These are phyloP conservation scores for Massariosphaeria phaeospora DNA, from an alignment of 495 filamentous ascomycete species.

Conservation along the genomic window DNA sequence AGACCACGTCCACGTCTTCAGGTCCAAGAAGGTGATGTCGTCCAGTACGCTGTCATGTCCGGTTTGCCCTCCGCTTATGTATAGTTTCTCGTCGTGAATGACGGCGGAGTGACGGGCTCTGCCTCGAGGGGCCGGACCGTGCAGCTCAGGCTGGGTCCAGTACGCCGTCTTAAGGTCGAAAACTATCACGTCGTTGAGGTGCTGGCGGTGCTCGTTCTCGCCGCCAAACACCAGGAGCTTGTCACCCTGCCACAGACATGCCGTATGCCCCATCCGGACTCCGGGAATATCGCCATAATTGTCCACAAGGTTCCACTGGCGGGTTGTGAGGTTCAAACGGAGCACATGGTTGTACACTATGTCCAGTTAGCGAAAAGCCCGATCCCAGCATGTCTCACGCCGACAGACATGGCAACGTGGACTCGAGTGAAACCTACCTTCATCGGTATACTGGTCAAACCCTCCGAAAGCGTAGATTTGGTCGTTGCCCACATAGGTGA, in stretches of 20 bases:
- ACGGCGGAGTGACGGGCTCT: conserved; percentile 90
- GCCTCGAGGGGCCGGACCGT: conserved; percentile 77
- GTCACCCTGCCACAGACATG: conserved; percentile 87
- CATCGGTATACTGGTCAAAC: conserved; percentile 98
- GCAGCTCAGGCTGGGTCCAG: conserved; percentile 86
- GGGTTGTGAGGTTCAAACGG: conserved; percentile 72
- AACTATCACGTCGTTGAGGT: conserved; percentile 91
- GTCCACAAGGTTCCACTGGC: conserved; percentile 92
- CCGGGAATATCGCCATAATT: conserved; percentile 99
- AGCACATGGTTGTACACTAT: conserved; percentile 96
- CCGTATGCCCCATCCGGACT: conserved; percentile 96
- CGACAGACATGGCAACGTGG: neutral
- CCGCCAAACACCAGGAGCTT: conserved; percentile 95
- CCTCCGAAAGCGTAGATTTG: conserved; percentile 97
- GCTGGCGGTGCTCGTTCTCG: conserved; percentile 94
- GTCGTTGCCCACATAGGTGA: conserved; percentile 93
- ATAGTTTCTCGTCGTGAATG: conserved; percentile 92
- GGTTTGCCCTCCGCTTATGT: conserved; percentile 85
- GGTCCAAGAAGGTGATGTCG: conserved; percentile 90
- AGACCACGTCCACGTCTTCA: conserved; percentile 98
- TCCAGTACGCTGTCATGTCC: conserved; percentile 86
- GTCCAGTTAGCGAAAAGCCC: neutral
- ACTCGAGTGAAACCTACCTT: conserved; percentile 55
- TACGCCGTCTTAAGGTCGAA: conserved; percentile 89
- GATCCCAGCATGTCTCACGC: neutral